Base-by-base conservation (phyloP, 2,329 filamentous ascomycete species). In the Colletotrichum karsti region DNA sequence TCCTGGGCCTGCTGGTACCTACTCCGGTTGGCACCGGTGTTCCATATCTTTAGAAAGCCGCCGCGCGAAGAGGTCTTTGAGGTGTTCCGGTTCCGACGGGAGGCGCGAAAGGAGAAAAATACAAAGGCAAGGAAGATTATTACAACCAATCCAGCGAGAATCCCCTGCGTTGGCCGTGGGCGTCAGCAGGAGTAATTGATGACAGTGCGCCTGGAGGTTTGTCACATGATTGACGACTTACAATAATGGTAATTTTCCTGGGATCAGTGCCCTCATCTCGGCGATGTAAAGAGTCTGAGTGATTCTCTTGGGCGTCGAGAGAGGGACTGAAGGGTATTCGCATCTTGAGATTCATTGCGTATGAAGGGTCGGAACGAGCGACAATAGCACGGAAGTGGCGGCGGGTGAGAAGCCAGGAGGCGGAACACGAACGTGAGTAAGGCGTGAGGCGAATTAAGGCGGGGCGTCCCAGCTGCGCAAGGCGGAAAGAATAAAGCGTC, bases 41-140 rank as follows among this genome's bases (percentile, higher is more conserved):
- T 57, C 53, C 59, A 63, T 53, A 65, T 53, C 30, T 61, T 70
- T 20, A 69, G 37, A 28, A 69, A 69, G n/a, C 66, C 62, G n/a
- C 60, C 24, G 12, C 44, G n/a, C 12, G 44, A 20, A 7, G 26
- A 51, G n/a, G 35, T 39, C 3, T 53, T 55, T 2, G 53, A 33
- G 30, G 18, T 51, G 12, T 84, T 78, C 61, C 77, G 80, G 68
- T 85, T 77, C 26, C 61, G 67, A 57, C 73, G 74, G 15, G 73
- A 41, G 53, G 67, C 67, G 41, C 75, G 73, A 39, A 74, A 41
- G 5, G 70, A 58, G 28, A 76, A 65, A 30, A 70, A 59, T 37
- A 71, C 44, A 42, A 72, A 66, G 41, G 64, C 67, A 9, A 75
- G 35, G 15, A 75, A 62, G 20, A 72, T 74, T n/a, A 74, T 28